phyloP scores from a whole-genome alignment of 208 protist genomes.

The Trypanosoma boissoni region DNA sequence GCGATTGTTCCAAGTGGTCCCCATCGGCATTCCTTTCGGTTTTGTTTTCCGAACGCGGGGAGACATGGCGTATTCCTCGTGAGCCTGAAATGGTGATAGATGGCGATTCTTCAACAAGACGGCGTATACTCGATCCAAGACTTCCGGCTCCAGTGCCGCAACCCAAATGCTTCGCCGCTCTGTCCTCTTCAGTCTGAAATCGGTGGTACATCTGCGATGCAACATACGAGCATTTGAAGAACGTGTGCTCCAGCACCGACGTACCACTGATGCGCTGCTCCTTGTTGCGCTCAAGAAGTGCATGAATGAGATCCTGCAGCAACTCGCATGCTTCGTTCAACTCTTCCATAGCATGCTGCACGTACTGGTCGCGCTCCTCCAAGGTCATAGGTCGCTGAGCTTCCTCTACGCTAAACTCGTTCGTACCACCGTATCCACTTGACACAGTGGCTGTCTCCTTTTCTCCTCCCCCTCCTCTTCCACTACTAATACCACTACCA shows the following conservation, averaged over 20 bases:
- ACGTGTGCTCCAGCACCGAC: conserved; percentile 80
- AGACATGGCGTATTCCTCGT: too few relatives aligned
- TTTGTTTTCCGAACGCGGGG: too few relatives aligned
- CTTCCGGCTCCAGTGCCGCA: background rate
- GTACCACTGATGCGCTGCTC: conserved; percentile 58
- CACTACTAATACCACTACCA: too few relatives aligned
- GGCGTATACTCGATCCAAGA: background rate
- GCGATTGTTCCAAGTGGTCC: too few relatives aligned
- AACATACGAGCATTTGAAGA: conserved; percentile 80
- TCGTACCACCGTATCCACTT: too few relatives aligned
- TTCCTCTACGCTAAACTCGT: too few relatives aligned
- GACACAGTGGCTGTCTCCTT: too few relatives aligned
- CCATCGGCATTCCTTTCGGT: too few relatives aligned
- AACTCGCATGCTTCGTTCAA: conserved; percentile 58
- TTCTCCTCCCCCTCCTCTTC: too few relatives aligned
- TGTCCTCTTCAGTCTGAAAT: conserved; percentile 7
- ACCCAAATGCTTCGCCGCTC: too few relatives aligned
- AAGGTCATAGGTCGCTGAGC: conserved; percentile 2
- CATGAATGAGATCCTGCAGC: conserved; percentile 58
- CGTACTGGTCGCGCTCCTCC: conserved; percentile 33
- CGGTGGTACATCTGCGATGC: conserved; percentile 74
- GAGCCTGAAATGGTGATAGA: too few relatives aligned
- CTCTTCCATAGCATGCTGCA: conserved; percentile 34
- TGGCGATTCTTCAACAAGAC: too few relatives aligned
- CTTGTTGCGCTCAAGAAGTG: conserved; percentile 52